Percentiles rank a stretch among this genome's conserved stretches.
phyloP scores from a whole-genome alignment of 2,329 filamentous ascomycete genomes.

The Fusarium graminum region DNA sequence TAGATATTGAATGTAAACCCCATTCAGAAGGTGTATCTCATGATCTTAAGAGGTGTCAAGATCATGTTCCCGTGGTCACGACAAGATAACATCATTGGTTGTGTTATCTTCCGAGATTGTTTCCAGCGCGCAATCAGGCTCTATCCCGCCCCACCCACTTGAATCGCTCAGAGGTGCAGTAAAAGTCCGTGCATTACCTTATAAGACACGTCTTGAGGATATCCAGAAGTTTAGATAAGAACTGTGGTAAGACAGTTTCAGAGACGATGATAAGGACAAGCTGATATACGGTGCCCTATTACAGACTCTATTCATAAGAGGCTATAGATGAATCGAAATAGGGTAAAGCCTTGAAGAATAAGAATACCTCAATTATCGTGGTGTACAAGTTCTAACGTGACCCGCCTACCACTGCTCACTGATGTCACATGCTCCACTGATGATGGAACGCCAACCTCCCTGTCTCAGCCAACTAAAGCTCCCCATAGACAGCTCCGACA shows the following conservation, averaged over 20 bases:
- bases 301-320: background rate
- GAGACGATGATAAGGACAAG: too few species aligned
- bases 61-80: slow-evolving; percentile 38
- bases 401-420: slow-evolving; percentile 28
- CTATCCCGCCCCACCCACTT: slow-evolving; percentile 27
- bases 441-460: slow-evolving; percentile 23
- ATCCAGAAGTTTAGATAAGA: too few species aligned
- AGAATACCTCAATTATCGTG: background rate
- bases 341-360: background rate
- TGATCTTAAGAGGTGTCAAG: slow-evolving; percentile 29
- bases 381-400: background rate
- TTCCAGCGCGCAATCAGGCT: slow-evolving; percentile 18
- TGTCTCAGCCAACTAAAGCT: slow-evolving; percentile 19
- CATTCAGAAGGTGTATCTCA: slow-evolving; percentile 27
- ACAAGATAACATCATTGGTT: slow-evolving; percentile 29
- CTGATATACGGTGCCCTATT: background rate
- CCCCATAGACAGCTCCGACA: slow-evolving; percentile 22
- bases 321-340: background rate
- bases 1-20: slow-evolving; percentile 1
- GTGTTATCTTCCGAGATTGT: slow-evolving; percentile 4
- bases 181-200: background rate
- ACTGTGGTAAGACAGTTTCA: too few species aligned
- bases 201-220: background rate
- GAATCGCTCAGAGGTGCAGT: slow-evolving; percentile 5
- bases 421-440: slow-evolving; percentile 40